A percentile compares a stretch with the other conserved stretches of the same genome.
phyloP scores from a whole-genome alignment of 2,329 filamentous ascomycete species.

The Aspergillus clavatus region DNA sequence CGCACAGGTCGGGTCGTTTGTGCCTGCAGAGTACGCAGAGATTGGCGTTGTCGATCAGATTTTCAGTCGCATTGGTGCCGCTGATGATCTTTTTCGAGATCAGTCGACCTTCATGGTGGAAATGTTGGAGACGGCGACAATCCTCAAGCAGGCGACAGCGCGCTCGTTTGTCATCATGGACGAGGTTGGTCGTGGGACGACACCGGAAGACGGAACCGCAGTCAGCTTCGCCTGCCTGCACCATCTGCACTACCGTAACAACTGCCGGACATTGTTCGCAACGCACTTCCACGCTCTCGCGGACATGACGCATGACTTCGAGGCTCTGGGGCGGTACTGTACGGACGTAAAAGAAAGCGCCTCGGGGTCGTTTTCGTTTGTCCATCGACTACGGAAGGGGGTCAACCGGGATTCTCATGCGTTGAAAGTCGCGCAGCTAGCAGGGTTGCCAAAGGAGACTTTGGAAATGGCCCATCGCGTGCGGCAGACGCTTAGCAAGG shows the following conservation, averaged over 20 bases:
- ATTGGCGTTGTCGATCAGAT: constrained; percentile 93
- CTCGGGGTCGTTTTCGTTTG: constrained; percentile 70
- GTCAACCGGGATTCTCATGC: constrained; percentile 87
- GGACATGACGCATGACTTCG: constrained; percentile 63
- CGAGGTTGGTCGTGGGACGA: constrained; percentile 91
- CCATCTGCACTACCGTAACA: constrained; percentile 73
- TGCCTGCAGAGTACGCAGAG: constrained; percentile 80
- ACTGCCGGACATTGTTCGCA: constrained; percentile 79
- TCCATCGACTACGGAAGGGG: constrained; percentile 74
- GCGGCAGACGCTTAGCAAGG: constrained; percentile 30
- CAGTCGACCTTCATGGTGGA: constrained; percentile 99
- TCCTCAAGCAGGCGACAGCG: constrained; percentile 76
- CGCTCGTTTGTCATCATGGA: constrained; percentile 97
- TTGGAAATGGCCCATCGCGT: constrained; percentile 63
- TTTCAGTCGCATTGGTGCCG: constrained; percentile 87
- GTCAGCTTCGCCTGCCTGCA: constrained; percentile 85
- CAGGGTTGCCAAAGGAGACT: constrained; percentile 70
- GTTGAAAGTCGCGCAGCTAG: constrained; percentile 85
- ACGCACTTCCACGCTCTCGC: constrained; percentile 88
- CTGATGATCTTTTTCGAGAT: constrained; percentile 89
- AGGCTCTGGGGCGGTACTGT: constrained; percentile 69
- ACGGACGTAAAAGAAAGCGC: constrained; percentile 78
- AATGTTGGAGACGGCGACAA: constrained; percentile 93
- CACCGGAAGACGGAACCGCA: constrained; percentile 83
- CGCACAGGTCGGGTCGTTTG: constrained; percentile 87